phyloP scores from a whole-genome alignment of 2,329 filamentous ascomycete genomes.

The Aspergillus costaricaensis region DNA sequence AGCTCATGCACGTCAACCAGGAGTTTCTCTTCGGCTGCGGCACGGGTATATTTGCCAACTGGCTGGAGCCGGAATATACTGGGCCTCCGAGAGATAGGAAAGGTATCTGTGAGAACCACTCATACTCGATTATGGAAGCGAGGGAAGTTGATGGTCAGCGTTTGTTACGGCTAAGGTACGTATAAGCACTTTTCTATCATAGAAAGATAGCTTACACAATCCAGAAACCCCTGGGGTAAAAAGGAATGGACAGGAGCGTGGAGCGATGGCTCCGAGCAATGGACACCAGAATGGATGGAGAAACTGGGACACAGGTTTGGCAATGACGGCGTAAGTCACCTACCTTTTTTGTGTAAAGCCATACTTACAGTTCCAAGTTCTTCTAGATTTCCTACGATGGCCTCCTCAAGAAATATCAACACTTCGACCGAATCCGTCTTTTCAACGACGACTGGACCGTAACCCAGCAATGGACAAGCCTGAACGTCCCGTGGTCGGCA shows the following conservation, averaged over 20 bases:
- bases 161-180: constrained; percentile 62
- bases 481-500: constrained; percentile 62
- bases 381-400: constrained; percentile 65
- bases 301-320: constrained; percentile 73
- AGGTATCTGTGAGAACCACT: constrained; percentile 53
- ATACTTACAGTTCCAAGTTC: constrained; percentile 33
- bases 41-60: constrained; percentile 50
- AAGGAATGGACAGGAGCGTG: constrained; percentile 80
- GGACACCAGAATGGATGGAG: constrained; percentile 77
- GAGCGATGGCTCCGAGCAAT: constrained; percentile 81
- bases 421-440: constrained; percentile 62
- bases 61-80: constrained; percentile 40
- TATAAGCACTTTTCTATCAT: constrained; percentile 13
- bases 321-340: constrained; percentile 62
- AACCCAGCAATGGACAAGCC: constrained; percentile 62
- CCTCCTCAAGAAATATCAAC: constrained; percentile 59
- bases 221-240: constrained; percentile 77
- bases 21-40: constrained; percentile 63
- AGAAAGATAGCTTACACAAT: constrained; percentile 17
- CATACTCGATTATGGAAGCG: constrained; percentile 61
- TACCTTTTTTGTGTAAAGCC: too few species aligned
- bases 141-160: constrained; percentile 63
- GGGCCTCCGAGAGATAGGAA: constrained; percentile 42
- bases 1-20: constrained; percentile 76
- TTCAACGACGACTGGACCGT: constrained; percentile 63